Evolutionary conservation across 768 basidiomycete species (phyloP).

Genomic region (Lactarius indigo): DNA sequence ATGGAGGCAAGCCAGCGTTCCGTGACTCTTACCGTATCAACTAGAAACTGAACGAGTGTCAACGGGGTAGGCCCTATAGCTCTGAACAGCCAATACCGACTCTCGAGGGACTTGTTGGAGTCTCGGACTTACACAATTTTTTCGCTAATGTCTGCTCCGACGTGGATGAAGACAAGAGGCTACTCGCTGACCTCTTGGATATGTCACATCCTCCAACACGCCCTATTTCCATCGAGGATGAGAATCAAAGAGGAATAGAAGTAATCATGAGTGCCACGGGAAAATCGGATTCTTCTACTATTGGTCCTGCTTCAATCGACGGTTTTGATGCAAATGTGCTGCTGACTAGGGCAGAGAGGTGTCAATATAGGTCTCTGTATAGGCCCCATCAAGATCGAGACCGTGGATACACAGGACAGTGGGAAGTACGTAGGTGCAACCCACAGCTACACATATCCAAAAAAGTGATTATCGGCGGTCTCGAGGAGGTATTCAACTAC

Average conservation of each 20-base stretch:
- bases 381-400: not conserved
- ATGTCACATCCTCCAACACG: not conserved
- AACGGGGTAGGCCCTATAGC: conserved; percentile 14
- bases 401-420: not conserved
- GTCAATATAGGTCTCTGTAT: not conserved
- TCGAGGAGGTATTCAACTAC: conserved; percentile 6
- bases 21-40: not conserved
- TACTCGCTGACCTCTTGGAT: not conserved
- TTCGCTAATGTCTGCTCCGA: not conserved
- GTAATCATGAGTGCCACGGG: not conserved
- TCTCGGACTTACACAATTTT: not conserved
- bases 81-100: conserved; percentile 11
- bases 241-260: conserved; percentile 5
- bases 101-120: conserved; percentile 20
- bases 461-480: not conserved
- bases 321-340: conserved; percentile 4
- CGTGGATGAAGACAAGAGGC: not conserved
- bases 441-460: not conserved
- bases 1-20: conserved; percentile 15
- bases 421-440: not conserved
- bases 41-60: conserved; percentile 2
- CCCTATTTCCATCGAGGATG: conserved; percentile 6
- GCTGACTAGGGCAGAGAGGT: conserved; percentile 15
- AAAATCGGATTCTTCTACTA: not conserved
- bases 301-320: not conserved